Percentiles rank a stretch among this genome's conserved stretches.
Conservation (phyloP, 805 yeast species). For the Jamesozyma spencerorum region DNA sequence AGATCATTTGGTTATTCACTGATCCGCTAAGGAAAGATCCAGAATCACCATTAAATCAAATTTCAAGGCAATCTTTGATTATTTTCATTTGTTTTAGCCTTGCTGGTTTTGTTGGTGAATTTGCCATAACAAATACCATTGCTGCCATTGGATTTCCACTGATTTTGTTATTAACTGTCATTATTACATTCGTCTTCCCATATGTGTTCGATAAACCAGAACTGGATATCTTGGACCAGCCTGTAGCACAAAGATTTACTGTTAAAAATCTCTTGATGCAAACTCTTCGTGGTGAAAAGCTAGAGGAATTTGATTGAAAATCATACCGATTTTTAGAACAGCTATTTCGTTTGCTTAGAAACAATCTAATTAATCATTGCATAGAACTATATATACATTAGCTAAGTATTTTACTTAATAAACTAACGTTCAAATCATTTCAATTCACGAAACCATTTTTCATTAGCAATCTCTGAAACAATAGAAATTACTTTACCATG, state of each 20-base stretch:
- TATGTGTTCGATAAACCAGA: constrained; percentile 52
- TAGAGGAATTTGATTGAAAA: neutral
- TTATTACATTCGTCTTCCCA: constrained; percentile 56
- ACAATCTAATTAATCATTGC: neutral
- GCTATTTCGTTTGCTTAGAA: too few relatives aligned
- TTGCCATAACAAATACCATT: constrained; percentile 72
- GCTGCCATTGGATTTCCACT: constrained; percentile 96
- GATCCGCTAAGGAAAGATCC: constrained; percentile 36
- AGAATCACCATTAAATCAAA: constrained; percentile 25
- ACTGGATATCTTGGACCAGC: constrained; percentile 54
- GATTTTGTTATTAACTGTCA: constrained; percentile 57
- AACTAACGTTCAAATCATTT: neutral
- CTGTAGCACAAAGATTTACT: constrained; percentile 49
- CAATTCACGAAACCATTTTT: constrained; percentile 20
- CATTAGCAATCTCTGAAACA: constrained; percentile 66
- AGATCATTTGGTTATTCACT: constrained; percentile 52
- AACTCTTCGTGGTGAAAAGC: constrained; percentile 11
- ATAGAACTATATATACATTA: neutral
- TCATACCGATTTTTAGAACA: too few relatives aligned
- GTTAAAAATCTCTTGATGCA: constrained; percentile 35
- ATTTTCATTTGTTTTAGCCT: constrained; percentile 51
- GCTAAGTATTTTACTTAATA: neutral
- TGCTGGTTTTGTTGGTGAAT: constrained; percentile 67
- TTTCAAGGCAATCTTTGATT: constrained; percentile 34
- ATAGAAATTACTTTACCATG: constrained; percentile 63